Base-by-base conservation (phyloP, 2,329 filamentous ascomycete genomes). In the Teratosphaeria viscida region DNA sequence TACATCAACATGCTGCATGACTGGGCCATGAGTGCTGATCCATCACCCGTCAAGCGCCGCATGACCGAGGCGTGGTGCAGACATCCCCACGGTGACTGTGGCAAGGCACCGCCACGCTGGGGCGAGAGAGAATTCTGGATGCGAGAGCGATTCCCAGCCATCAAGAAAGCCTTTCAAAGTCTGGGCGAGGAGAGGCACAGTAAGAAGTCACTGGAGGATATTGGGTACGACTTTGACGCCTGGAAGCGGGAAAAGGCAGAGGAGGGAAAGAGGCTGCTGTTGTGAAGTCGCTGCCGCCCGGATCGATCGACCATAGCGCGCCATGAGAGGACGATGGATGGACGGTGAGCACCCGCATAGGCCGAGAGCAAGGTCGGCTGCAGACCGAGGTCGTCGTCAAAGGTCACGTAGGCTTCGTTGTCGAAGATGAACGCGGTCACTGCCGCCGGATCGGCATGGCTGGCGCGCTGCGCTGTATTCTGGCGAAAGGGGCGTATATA, bases 81-180 rank as follows among this genome's bases (percentile, higher is more conserved):
- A 55, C 37, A 23, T 11, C 19, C 14, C 58, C 8, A 43, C 16
- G 37, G 55, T 29, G 60, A 76, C 0, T 72, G 74, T 14, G 86
- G 87, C 1, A 92, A 90, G 72, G 53, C 80, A 63, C 86, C 89
- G 32, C 86, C 86, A 2, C 76, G 75, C 29, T 96, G 92, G 91
- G 80, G 82, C 8, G 81, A 84, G 54, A 82, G 85, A 72, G 77
- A 87, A 66, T 82, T 84, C 57, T 95, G 89, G 89, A 81, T 87
- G 68, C 80, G 92, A 19, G 79, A 81, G 60, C 78, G 85, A 3
- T 88, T 88, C 65, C 79, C 82, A 0, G 79, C 85, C 12, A 88
- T 92, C 39, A 88, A 90, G 72, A 81, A 85, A 65, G 82, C 81
- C 34, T 96, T 94, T 71, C 81, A 86, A 60, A 77, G 81, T 62